These are phyloP conservation scores for Fusarium continuum DNA, from an alignment of 2,329 filamentous ascomycete genomes.

Conservation along the genomic window DNA sequence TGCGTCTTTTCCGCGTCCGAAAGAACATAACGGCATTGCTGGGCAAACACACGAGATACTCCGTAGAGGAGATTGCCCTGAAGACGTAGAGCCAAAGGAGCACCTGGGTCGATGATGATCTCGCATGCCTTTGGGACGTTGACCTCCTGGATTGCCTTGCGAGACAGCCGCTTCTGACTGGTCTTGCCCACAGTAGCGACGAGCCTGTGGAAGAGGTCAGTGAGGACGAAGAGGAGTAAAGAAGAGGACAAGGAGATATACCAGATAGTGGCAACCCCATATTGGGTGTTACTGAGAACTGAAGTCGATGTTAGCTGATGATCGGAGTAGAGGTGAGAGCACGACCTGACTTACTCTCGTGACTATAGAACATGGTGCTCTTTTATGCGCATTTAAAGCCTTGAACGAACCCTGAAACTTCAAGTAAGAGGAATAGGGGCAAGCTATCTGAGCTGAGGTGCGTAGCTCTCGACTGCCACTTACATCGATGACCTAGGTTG, in stretches of 20 bases:
- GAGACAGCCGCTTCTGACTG: slow-evolving; percentile 75
- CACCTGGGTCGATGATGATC: slow-evolving; percentile 83
- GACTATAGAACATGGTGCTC: slow-evolving; percentile 86
- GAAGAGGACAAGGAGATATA: slow-evolving; percentile 53
- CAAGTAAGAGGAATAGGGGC: neutral
- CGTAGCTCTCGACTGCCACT: neutral
- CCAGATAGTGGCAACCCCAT: slow-evolving; percentile 97
- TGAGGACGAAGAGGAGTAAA: neutral
- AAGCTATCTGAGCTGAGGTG: neutral
- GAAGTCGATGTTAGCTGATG: slow-evolving; percentile 37
- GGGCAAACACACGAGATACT: slow-evolving; percentile 82
- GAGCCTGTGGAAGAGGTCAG: slow-evolving; percentile 67
- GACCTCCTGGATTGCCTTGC: slow-evolving; percentile 88
- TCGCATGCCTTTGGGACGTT: slow-evolving; percentile 86
- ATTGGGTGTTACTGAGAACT: slow-evolving; percentile 85
- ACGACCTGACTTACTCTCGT: slow-evolving; percentile 74
- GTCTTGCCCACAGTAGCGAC: slow-evolving; percentile 88
- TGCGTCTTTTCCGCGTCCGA: slow-evolving; percentile 80
- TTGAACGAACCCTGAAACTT: neutral
- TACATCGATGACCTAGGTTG: neutral
- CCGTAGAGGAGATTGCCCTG: slow-evolving; percentile 91
- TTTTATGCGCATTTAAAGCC: neutral
- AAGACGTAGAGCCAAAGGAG: slow-evolving; percentile 87
- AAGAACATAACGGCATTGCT: slow-evolving; percentile 89
- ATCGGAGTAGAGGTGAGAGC: neutral